Evolutionary conservation across 768 basidiomycete species (phyloP).

Genomic region (Boletus fagicola): DNA sequence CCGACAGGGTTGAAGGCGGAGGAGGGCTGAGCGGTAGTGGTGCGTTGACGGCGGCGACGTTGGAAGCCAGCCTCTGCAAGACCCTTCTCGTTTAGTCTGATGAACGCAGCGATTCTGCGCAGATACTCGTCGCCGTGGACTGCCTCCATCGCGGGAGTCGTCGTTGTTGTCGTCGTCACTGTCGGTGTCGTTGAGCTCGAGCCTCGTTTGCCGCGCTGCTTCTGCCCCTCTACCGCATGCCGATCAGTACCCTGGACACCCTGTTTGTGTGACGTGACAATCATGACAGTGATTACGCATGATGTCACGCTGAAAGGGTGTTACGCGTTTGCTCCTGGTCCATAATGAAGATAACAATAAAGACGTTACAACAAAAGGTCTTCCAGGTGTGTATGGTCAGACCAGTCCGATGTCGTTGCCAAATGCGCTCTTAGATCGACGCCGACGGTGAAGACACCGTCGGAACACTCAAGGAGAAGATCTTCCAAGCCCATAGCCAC

Average conservation of each 20-base stretch:
- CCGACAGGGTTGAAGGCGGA: constrained; percentile 59
- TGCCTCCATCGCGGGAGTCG: constrained; percentile 39
- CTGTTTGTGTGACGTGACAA: constrained; percentile 16
- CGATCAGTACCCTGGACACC: constrained; percentile 26
- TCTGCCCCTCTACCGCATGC: constrained; percentile 22
- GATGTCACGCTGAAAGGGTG: constrained; percentile 18
- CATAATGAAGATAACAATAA: constrained; percentile 90
- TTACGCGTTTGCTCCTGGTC: constrained; percentile 18
- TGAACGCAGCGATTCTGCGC: constrained; percentile 64
- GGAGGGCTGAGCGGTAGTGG: constrained; percentile 36
- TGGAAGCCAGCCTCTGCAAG: constrained; percentile 65
- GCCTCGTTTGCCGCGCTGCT: constrained; percentile 13
- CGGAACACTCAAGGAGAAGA: constrained; percentile 78
- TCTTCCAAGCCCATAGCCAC: constrained; percentile 73
- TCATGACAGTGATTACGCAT: constrained; percentile 24
- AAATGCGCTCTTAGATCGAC: constrained; percentile 54
- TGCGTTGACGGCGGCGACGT: constrained; percentile 43
- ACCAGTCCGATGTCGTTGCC: not conserved
- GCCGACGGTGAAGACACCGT: constrained; percentile 76
- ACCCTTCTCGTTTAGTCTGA: constrained; percentile 67
- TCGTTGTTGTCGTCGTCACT: constrained; percentile 11
- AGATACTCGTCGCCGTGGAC: constrained; percentile 77
- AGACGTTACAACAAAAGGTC: constrained; percentile 92
- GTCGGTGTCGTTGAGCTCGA: constrained; percentile 6
- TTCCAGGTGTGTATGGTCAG: constrained; percentile 57